These are phyloP conservation scores for Moricandia moricandioides DNA, from an alignment of 345 rosid species.

Conservation along the genomic window DNA sequence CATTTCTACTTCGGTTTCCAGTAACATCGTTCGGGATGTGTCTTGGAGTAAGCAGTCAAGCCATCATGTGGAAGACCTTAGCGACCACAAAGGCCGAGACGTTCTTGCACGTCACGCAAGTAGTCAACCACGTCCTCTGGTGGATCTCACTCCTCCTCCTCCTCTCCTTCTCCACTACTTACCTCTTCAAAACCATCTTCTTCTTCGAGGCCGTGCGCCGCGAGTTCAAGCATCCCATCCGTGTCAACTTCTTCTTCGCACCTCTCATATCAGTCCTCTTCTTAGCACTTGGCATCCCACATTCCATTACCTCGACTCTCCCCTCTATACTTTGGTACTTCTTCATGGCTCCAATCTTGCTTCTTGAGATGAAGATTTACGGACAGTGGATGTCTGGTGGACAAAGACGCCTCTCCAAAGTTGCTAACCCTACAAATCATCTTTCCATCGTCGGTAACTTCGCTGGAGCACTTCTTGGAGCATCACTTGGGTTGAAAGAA, in stretches of 20 bases:
- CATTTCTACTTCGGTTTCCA: constrained; percentile 79
- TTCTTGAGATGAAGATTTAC: constrained; percentile 76
- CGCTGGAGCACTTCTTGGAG: constrained; percentile 84
- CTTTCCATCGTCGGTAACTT: constrained; percentile 81
- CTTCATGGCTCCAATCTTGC: constrained; percentile 70
- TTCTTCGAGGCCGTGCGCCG: constrained; percentile 92
- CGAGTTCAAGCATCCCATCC: constrained; percentile 77
- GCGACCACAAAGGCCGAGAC: constrained; percentile 60
- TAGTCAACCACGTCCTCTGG: constrained; percentile 61
- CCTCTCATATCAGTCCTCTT: constrained; percentile 82
- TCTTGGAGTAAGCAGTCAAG: constrained; percentile 90
- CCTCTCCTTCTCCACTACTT: constrained; percentile 42
- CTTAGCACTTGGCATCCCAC: constrained; percentile 77
- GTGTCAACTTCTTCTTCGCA: constrained; percentile 92
- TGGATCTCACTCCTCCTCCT: constrained; percentile 58
- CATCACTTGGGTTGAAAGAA: constrained; percentile 85
- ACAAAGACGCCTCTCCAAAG: constrained; percentile 80
- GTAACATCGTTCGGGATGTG: constrained; percentile 85
- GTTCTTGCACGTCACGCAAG: constrained; percentile 58
- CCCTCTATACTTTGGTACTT: constrained; percentile 68
- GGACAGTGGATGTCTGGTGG: constrained; percentile 99
- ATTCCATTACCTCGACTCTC: constrained; percentile 41
- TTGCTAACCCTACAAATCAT: constrained; percentile 93
- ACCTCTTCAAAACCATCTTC: constrained; percentile 58
- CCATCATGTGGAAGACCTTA: constrained; percentile 79